Base-by-base conservation (phyloP, 1,139 yeast genomes). In the Ashbya aceris region DNA sequence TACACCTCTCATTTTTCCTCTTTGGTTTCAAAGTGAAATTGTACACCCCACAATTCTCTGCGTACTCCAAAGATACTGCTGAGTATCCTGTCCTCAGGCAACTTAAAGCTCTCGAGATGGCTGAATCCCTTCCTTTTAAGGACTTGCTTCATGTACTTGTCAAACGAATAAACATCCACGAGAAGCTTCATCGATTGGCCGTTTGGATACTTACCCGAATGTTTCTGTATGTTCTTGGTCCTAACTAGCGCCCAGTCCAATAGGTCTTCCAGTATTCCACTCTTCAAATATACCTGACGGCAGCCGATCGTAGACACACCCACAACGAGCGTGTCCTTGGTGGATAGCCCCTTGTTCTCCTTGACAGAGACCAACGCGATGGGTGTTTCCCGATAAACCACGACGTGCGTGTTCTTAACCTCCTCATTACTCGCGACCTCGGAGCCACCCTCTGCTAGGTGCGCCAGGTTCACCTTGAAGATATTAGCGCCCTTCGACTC, bases 321-420 rank as follows among this genome's bases (percentile, higher is more conserved):
- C 46, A 77, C 72, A 7, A 67, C 63, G 44, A 73, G 69, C 17
- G 69, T 63, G 31, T 64, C 68, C 8, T 64, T 60, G 5, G 55
- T 51, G 4, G 60, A 48, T 30, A 62, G 42, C 1, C 55, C 52
- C 17, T 56, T 50, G 32, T 61, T 54, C 41, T 64, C 64, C 41
- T 68, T 61, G 3, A 79, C 64, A 1, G 66, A 57, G 17, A 73
- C 64, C 34, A 78, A 64, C 1, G 86, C 86, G 55, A 83, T 78
- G 17, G 91, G 87, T 2, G 79, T 68, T 23, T 73, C 75, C 54
- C 87, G 73, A 61, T 81, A 82, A 10, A 73, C 57, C 14, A 81
- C 68, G 36, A 79, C 52, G 44, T 71, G 74, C 1, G 85, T 66
- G 50, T 79, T 73, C 11, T 69, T 56, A 14, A 49, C 23, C 20